Evolutionary conservation across 176 grass and related monocot species (phyloP).

Genomic region (Chrysopogon serrulatus): DNA sequence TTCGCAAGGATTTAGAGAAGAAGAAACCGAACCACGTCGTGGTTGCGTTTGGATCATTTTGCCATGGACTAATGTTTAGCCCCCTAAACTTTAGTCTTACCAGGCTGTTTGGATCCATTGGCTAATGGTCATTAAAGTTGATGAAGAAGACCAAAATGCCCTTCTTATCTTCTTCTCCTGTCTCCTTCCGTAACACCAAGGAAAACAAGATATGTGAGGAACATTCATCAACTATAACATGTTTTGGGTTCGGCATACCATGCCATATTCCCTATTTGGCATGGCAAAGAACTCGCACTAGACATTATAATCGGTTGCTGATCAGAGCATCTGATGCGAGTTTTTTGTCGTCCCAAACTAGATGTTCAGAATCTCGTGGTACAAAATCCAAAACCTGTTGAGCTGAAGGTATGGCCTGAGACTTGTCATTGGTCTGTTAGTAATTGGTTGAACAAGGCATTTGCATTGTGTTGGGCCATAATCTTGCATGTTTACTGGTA

Average conservation of each 20-base stretch:
- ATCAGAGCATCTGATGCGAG: background rate
- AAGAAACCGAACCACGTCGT: no score
- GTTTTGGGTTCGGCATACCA: background rate
- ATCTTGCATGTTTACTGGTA: conserved; percentile 24
- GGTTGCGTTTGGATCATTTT: no score
- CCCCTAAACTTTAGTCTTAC: no score
- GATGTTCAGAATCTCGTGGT: background rate
- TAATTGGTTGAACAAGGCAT: background rate
- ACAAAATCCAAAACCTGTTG: background rate
- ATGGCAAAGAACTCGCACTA: background rate
- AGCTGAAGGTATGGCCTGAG: background rate
- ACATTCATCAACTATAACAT: background rate
- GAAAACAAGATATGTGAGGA: background rate
- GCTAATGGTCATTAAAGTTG: no score
- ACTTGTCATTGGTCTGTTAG: background rate
- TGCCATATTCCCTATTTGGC: background rate
- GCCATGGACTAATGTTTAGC: no score
- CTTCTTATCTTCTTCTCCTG: no score
- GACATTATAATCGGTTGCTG: no score
- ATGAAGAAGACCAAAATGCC: no score
- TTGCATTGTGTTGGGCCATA: background rate
- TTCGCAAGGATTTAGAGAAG: no score
- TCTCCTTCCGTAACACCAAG: no score
- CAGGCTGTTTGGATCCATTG: no score
- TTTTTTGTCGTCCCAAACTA: background rate